A percentile compares a stretch with the other conserved stretches of the same genome.
Evolutionary conservation across 1,284 basidiomycete genomes (phyloP).

Genomic region (Thecaphora thlaspeos): DNA sequence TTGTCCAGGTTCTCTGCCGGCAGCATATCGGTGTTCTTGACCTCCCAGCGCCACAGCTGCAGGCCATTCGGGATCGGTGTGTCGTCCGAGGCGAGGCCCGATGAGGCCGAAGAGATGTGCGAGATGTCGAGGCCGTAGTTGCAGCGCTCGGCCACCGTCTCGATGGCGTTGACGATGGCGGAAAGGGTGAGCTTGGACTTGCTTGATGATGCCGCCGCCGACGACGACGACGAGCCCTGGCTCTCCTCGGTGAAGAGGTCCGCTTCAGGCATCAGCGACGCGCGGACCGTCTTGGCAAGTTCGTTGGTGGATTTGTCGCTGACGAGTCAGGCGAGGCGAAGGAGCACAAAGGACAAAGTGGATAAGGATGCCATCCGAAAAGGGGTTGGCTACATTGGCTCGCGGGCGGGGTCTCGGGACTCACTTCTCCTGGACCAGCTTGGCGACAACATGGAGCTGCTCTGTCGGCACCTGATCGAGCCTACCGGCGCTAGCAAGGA

Average conservation of each 20-base stretch:
- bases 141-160: conserved; percentile 33
- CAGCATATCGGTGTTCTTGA: conserved; percentile 68
- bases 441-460: conserved; percentile 72
- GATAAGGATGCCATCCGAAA: too few species aligned
- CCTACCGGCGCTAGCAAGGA: conserved; percentile 22
- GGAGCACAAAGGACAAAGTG: not conserved
- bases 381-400: too few species aligned
- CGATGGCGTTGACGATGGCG: conserved; percentile 34
- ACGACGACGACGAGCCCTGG: conserved; percentile 10
- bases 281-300: conserved; percentile 36
- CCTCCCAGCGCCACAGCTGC: conserved; percentile 86
- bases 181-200: conserved; percentile 26
- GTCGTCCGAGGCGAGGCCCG: conserved; percentile 3
- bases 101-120: conserved; percentile 4
- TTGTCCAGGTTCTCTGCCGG: conserved; percentile 71
- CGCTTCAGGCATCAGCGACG: conserved; percentile 36
- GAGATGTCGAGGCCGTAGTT: conserved; percentile 46
- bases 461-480: conserved; percentile 67
- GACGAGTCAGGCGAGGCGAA: not conserved
- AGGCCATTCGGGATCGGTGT: conserved; percentile 53
- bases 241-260: conserved; percentile 22
- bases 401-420: too few species aligned
- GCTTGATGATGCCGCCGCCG: conserved; percentile 7
- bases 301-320: conserved; percentile 44
- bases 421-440: conserved; percentile 65